These are phyloP conservation scores for Colletotrichum liriopes DNA, from an alignment of 2,329 filamentous ascomycete genomes.

Conservation along the genomic window DNA sequence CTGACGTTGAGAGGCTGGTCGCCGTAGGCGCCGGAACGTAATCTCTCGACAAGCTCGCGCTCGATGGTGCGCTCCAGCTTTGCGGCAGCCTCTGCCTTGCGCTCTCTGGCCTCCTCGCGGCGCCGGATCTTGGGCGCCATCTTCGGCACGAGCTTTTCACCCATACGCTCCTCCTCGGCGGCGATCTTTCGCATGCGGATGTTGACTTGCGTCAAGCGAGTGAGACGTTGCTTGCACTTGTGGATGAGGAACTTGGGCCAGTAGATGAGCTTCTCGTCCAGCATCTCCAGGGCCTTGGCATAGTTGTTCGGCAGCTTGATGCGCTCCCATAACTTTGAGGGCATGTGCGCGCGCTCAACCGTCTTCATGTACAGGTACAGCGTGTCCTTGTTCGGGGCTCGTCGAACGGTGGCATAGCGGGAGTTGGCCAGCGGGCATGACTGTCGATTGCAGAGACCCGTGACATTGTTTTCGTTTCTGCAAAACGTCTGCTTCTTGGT, in stretches of 20 bases:
- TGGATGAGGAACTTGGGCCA: constrained; percentile 95
- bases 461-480: constrained; percentile 93
- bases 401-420: constrained; percentile 91
- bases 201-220: constrained; percentile 90
- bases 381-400: constrained; percentile 83
- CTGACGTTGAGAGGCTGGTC: constrained; percentile 96
- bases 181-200: constrained; percentile 85
- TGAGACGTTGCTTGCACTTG: constrained; percentile 97
- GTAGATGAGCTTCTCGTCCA: constrained; percentile 90
- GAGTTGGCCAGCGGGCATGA: constrained; percentile 93
- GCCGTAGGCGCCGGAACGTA: constrained; percentile 94
- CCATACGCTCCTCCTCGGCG: constrained; percentile 90
- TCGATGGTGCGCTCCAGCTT: constrained; percentile 98
- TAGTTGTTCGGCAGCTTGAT: constrained; percentile 94
- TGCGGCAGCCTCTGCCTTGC: constrained; percentile 85
- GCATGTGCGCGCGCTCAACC: constrained; percentile 88
- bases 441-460: constrained; percentile 87
- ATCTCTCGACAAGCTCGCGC: constrained; percentile 90
- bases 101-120: constrained; percentile 81
- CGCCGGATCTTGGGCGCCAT: constrained; percentile 90
- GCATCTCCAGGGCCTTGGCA: constrained; percentile 86
- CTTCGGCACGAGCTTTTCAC: constrained; percentile 89
- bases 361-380: constrained; percentile 99
- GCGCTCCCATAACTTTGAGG: constrained; percentile 93
- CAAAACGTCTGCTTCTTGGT: constrained; percentile 94